These are phyloP conservation scores for Raffaelea ambrosiae DNA, from an alignment of 2,329 filamentous ascomycete genomes.

Conservation along the genomic window DNA sequence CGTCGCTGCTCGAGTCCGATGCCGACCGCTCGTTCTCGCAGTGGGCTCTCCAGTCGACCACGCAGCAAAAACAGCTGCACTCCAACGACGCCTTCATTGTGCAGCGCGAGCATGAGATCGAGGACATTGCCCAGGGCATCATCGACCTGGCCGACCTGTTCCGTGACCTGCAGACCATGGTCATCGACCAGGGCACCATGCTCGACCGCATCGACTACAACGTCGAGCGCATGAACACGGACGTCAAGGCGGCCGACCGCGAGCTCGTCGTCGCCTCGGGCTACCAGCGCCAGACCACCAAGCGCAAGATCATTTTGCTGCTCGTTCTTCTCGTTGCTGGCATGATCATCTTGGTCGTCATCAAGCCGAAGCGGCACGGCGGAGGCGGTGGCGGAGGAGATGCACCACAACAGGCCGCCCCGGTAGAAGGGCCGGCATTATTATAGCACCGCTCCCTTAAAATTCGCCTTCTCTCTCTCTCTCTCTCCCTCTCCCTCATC, in stretches of 20 bases:
- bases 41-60: slow-evolving; percentile 73
- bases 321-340: slow-evolving; percentile 76
- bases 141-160: slow-evolving; percentile 96
- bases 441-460: background rate
- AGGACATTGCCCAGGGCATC: slow-evolving; percentile 95
- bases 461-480: background rate
- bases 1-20: slow-evolving; percentile 86
- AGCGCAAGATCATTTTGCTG: slow-evolving; percentile 88
- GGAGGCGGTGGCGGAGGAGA: slow-evolving; percentile 10
- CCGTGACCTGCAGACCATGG: slow-evolving; percentile 91
- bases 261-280: slow-evolving; percentile 82
- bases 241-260: slow-evolving; percentile 88
- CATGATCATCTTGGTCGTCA: slow-evolving; percentile 72
- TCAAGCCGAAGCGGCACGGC: slow-evolving; percentile 61
- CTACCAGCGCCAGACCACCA: slow-evolving; percentile 82
- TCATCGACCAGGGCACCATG: slow-evolving; percentile 85
- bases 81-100: slow-evolving; percentile 78
- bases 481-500: background rate
- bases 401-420: background rate
- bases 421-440: background rate
- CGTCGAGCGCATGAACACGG: slow-evolving; percentile 86
- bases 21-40: slow-evolving; percentile 89
- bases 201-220: slow-evolving; percentile 97
- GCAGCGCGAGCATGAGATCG: slow-evolving; percentile 92
- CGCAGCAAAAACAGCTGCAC: slow-evolving; percentile 50